Conservation (phyloP, 108 stramenopile species). For the Cyclotella atomus region DNA sequence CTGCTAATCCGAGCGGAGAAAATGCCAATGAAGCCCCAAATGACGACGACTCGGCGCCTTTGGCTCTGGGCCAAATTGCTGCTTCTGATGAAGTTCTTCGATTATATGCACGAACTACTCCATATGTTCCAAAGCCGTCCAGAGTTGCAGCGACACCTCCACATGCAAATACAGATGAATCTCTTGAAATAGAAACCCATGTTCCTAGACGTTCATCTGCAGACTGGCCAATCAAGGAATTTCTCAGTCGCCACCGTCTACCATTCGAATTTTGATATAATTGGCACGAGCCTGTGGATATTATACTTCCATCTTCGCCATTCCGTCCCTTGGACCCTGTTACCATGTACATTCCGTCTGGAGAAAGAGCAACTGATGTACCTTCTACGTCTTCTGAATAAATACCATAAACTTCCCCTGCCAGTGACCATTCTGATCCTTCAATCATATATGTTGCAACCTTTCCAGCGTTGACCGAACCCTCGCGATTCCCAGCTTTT, state of each 20-base stretch:
- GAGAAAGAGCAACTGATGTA: constrained; percentile 27
- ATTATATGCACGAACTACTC: constrained; percentile 32
- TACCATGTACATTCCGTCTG: constrained; percentile 26
- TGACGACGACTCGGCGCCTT: not conserved
- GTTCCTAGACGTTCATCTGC: constrained; percentile 31
- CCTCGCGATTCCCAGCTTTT: not conserved
- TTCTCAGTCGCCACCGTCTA: constrained; percentile 9
- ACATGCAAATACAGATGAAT: constrained; percentile 29
- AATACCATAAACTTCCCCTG: constrained; percentile 17
- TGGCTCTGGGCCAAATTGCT: constrained; percentile 24
- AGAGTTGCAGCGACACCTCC: constrained; percentile 26
- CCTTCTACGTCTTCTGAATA: constrained; percentile 3
- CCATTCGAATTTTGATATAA: not conserved
- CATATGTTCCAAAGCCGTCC: not conserved
- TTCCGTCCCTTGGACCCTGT: constrained; percentile 11
- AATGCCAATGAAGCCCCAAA: constrained; percentile 33
- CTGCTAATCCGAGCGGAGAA: constrained; percentile 18
- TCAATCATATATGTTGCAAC: not conserved
- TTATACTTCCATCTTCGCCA: not conserved
- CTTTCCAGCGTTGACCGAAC: constrained; percentile 16
- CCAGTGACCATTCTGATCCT: constrained; percentile 16
- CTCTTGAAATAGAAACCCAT: constrained; percentile 31
- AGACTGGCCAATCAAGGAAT: constrained; percentile 13
- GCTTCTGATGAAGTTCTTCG: constrained; percentile 12
- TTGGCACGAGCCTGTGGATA: constrained; percentile 1